Base-by-base conservation (phyloP, 2,329 filamentous ascomycete genomes). In the Diplodia mutila region DNA sequence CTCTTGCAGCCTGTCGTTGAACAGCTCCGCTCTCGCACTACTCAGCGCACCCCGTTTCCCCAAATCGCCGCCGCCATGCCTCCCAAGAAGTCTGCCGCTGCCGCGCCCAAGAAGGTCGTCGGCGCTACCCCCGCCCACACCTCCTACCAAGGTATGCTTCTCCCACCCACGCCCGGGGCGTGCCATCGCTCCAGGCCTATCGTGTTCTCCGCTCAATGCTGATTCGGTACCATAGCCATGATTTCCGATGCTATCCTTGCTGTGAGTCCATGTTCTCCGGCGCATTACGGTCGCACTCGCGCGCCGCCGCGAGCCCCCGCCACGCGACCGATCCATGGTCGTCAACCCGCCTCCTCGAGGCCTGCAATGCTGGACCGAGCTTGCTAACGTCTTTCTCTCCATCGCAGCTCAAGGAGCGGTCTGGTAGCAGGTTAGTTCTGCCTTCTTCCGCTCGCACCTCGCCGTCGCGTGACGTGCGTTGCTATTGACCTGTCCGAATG, bases 231-330 rank as follows among this genome's bases (percentile, higher is more conserved):
- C 76, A 77, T 79, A 90, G 88, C 89, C 80, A 90, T 91, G 89
- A 89, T 91, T 80, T 90, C 89, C 82, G 88, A 90, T 80, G 89
- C 88, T 73, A 89, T 91, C 77, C 80, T 90, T 76, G 87, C 85
- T 81, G 89, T 91, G 80, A 88, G 89, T 90, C 77, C 76, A 85
- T 81, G 78, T 76, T 76, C 75, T 73, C 76, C 71, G 77, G 84
- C 83, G 85, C 83, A 82, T 79, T 70, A 74, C 79, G 75, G 73
- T 78, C 77, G 75, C 74, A 73, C 73, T 73, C 71, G 69, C 69
- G 64, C 67, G 67, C 71, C 73, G 76, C 76, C 76, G 77, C 76
- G 74, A 75, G 74, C 72, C 73, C 49, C 57, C 72, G 70, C 70
- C 73, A 71, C 73, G 67, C 65, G 57, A 65, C 70, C 71, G 72